These are phyloP conservation scores for Calvatia gigantea DNA, from an alignment of 768 basidiomycete species.

Conservation along the genomic window DNA sequence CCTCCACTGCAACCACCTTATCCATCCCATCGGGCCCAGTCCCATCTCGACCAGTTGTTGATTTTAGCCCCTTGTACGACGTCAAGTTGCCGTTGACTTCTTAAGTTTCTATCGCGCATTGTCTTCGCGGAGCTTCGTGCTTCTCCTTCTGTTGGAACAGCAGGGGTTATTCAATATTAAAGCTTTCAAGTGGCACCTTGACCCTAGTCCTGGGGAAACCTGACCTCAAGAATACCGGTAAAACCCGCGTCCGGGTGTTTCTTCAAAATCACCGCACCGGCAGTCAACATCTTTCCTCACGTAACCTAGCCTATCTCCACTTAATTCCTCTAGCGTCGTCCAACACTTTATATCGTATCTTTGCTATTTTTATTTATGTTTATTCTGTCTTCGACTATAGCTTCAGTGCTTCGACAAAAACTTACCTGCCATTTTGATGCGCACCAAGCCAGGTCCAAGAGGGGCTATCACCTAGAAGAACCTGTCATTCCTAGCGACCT, in stretches of 20 bases:
- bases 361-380: neutral
- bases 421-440: neutral
- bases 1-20: no score
- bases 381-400: neutral
- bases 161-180: no score
- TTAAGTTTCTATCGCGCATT: neutral
- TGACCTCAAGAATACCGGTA: neutral
- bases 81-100: no score
- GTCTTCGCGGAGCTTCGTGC: neutral
- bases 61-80: no score
- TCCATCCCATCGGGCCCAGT: no score
- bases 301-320: neutral
- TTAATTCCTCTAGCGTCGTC: no score
- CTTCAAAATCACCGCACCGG: neutral
- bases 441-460: neutral
- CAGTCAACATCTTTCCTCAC: neutral
- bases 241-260: neutral
- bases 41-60: no score
- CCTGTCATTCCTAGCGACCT: neutral
- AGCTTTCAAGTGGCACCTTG: neutral
- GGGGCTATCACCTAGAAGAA: neutral
- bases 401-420: neutral
- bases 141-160: slow-evolving; percentile 1
- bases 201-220: neutral
- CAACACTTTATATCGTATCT: neutral